Conservation (phyloP, 78 protist species). For the Dictyostelium firmibasis region DNA sequence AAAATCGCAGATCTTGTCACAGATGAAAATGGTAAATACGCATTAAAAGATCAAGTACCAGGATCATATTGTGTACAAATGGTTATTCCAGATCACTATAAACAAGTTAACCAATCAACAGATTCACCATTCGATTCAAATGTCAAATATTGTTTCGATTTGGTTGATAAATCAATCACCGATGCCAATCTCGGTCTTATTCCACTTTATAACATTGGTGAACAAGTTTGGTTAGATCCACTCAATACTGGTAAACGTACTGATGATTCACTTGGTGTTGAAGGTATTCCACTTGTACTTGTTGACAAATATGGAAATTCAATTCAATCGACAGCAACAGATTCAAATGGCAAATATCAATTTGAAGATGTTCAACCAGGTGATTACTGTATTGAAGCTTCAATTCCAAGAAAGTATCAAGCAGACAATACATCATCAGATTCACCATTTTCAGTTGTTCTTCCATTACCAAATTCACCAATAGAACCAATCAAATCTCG, state of each 20-base stretch:
- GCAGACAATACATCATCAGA: background rate
- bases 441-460: background rate
- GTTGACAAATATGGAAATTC: background rate
- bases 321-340: background rate
- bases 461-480: background rate
- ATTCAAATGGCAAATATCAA: background rate
- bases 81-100: background rate
- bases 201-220: background rate
- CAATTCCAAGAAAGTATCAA: background rate
- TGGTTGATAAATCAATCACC: background rate
- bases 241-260: background rate
- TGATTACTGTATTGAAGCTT: background rate
- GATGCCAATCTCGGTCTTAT: background rate
- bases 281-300: background rate
- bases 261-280: background rate
- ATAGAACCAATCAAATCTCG: background rate
- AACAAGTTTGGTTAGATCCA: background rate
- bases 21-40: constrained; percentile 4
- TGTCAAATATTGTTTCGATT: background rate
- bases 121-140: constrained; percentile 3
- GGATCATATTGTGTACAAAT: constrained; percentile 29
- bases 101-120: background rate
- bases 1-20: background rate
- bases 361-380: constrained; percentile 23
- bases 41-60: background rate